These are phyloP conservation scores for Bothriochloa decipiens DNA, from an alignment of 176 grass and related monocot genomes.

Conservation along the genomic window DNA sequence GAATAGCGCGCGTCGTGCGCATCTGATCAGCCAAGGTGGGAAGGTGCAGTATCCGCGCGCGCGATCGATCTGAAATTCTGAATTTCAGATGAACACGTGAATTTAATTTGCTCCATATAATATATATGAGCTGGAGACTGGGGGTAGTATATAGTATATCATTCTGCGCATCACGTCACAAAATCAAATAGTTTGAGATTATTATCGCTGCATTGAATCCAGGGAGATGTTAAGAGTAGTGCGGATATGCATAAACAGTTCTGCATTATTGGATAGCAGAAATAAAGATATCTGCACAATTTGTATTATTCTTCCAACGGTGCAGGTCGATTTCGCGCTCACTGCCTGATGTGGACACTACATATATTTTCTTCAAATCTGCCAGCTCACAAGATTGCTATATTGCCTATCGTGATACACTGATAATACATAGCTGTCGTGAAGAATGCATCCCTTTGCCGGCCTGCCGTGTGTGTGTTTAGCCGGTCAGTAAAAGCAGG, in stretches of 20 bases:
- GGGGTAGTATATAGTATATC: neutral
- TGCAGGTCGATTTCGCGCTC: neutral
- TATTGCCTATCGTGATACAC: too few species aligned
- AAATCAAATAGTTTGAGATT: neutral
- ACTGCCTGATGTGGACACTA: neutral
- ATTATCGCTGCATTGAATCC: neutral
- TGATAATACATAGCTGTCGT: too few species aligned
- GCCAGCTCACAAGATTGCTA: too few species aligned
- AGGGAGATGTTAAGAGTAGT: neutral
- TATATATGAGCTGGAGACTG: neutral
- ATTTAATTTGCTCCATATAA: neutral
- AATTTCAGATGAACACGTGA: neutral
- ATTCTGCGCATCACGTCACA: neutral
- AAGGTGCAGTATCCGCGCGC: neutral
- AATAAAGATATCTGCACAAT: neutral
- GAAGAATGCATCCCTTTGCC: too few species aligned
- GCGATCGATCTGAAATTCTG: neutral
- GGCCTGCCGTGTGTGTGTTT: too few species aligned
- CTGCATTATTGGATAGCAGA: neutral
- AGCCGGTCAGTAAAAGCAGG: too few species aligned
- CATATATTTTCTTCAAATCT: too few species aligned
- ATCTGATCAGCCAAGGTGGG: neutral
- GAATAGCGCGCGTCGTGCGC: neutral
- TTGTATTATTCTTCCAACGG: neutral
- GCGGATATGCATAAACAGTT: neutral